Evolutionary conservation across 352 stramenopile species (phyloP).

Genomic region (Phytopythium kandeliae): DNA sequence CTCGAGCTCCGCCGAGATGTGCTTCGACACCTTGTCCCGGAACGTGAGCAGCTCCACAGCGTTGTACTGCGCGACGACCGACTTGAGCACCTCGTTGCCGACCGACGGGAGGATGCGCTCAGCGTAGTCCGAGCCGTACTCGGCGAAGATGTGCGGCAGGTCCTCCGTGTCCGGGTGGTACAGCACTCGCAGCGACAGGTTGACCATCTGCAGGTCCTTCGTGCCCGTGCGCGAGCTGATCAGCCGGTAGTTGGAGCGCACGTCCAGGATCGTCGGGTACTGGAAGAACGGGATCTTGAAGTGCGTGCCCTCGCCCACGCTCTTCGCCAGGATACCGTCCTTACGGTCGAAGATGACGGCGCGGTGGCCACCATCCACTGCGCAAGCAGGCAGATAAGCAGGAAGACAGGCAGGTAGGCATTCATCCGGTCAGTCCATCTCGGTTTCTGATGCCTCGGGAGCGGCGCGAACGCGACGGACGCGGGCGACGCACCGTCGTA

Average conservation of each 20-base stretch:
- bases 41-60: conserved; percentile 98
- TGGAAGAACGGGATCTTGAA: conserved; percentile 99
- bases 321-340: conserved; percentile 94
- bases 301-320: conserved; percentile 97
- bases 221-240: conserved; percentile 97
- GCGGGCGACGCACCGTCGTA: conserved; percentile 61
- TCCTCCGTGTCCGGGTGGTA: conserved; percentile 93
- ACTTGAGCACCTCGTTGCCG: conserved; percentile 95
- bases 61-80: conserved; percentile 97
- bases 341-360: conserved; percentile 99
- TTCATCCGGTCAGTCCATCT: not conserved
- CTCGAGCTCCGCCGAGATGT: conserved; percentile 97
- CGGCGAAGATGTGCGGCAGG: conserved; percentile 95
- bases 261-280: conserved; percentile 98
- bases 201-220: conserved; percentile 99
- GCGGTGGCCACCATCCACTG: conserved; percentile 97
- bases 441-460: not conserved
- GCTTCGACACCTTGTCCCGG: conserved; percentile 95
- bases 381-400: not conserved
- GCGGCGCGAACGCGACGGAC: not conserved
- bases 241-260: conserved; percentile 96
- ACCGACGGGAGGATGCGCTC: conserved; percentile 99
- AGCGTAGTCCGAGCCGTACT: conserved; percentile 97
- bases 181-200: conserved; percentile 98
- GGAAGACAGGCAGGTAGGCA: not conserved